Conservation (phyloP, 495 filamentous ascomycete species). For the Penicillium dipodomyicola region DNA sequence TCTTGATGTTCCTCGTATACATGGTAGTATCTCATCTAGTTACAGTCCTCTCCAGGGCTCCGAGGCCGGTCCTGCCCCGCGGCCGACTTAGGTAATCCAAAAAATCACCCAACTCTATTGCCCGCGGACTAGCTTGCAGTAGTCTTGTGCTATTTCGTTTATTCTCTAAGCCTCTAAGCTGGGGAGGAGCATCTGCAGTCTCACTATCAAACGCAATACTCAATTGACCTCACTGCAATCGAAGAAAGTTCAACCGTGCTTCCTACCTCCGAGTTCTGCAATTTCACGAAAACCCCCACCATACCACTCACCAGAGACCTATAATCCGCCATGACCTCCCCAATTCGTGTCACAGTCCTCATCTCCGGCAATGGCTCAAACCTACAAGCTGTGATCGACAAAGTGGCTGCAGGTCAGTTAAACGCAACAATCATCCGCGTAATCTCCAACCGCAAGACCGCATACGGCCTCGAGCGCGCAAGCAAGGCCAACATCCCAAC, state of each 20-base stretch:
- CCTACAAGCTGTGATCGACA: slow-evolving; percentile 87
- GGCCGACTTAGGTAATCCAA: slow-evolving; percentile 4
- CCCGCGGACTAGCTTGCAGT: background rate
- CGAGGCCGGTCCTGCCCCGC: slow-evolving; percentile 5
- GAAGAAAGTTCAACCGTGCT: background rate
- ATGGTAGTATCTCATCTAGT: background rate
- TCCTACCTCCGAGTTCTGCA: background rate
- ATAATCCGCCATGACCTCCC: slow-evolving; percentile 27
- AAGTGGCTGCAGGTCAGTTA: slow-evolving; percentile 51
- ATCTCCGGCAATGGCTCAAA: slow-evolving; percentile 84
- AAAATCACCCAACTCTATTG: background rate
- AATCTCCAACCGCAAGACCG: slow-evolving; percentile 77
- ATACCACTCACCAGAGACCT: background rate
- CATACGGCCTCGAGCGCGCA: slow-evolving; percentile 76
- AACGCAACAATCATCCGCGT: slow-evolving; percentile 71
- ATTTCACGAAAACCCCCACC: slow-evolving; percentile 3
- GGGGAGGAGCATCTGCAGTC: background rate
- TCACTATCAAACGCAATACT: background rate
- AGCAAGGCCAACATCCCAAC: slow-evolving; percentile 68
- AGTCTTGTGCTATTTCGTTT: background rate
- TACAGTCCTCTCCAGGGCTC: background rate
- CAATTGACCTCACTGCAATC: background rate
- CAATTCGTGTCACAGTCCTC: slow-evolving; percentile 57
- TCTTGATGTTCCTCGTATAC: background rate
- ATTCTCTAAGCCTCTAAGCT: background rate